phyloP scores from a whole-genome alignment of 352 stramenopile genomes.

The Thalassiosira mediterranea region DNA sequence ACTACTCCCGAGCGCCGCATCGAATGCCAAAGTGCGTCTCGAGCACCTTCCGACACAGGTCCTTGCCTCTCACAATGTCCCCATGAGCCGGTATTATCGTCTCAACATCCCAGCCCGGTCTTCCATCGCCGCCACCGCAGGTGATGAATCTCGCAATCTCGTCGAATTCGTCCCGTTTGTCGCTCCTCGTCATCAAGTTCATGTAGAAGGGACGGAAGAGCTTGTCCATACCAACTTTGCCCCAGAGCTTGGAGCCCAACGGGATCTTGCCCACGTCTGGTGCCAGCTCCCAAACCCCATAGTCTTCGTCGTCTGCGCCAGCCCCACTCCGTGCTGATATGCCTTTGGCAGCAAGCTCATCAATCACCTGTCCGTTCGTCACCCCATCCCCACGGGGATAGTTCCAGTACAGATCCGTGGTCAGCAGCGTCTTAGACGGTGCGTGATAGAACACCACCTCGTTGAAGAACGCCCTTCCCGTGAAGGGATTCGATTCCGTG shows the following conservation, averaged over 20 bases:
- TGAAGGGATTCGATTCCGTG: slow-evolving; percentile 79
- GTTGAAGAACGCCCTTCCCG: slow-evolving; percentile 82
- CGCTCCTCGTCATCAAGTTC: slow-evolving; percentile 79
- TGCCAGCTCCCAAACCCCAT: slow-evolving; percentile 69
- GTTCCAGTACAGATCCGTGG: slow-evolving; percentile 85
- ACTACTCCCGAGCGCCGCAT: too few relatives aligned
- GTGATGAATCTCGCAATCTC: slow-evolving; percentile 59
- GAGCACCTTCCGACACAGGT: slow-evolving; percentile 64
- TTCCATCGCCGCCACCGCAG: slow-evolving; percentile 26
- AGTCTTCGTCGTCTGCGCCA: slow-evolving; percentile 39
- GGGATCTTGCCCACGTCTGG: slow-evolving; percentile 68
- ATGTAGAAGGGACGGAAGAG: slow-evolving; percentile 82
- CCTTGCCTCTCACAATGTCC: slow-evolving; percentile 77
- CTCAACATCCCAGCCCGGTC: slow-evolving; percentile 76
- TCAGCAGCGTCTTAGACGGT: slow-evolving; percentile 70
- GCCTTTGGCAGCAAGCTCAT: slow-evolving; percentile 20
- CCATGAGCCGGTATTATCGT: slow-evolving; percentile 78
- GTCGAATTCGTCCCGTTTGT: slow-evolving; percentile 52
- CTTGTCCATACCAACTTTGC: slow-evolving; percentile 83
- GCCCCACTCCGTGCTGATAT: background rate
- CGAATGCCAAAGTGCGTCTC: slow-evolving; percentile 64
- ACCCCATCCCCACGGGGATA: slow-evolving; percentile 72
- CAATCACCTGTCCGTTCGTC: slow-evolving; percentile 65
- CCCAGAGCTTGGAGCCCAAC: slow-evolving; percentile 52
- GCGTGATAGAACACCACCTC: slow-evolving; percentile 82